Percentiles rank a stretch among this genome's conserved stretches.
Conservation (phyloP, 2,329 filamentous ascomycete genomes). For the Didymella glomerata region DNA sequence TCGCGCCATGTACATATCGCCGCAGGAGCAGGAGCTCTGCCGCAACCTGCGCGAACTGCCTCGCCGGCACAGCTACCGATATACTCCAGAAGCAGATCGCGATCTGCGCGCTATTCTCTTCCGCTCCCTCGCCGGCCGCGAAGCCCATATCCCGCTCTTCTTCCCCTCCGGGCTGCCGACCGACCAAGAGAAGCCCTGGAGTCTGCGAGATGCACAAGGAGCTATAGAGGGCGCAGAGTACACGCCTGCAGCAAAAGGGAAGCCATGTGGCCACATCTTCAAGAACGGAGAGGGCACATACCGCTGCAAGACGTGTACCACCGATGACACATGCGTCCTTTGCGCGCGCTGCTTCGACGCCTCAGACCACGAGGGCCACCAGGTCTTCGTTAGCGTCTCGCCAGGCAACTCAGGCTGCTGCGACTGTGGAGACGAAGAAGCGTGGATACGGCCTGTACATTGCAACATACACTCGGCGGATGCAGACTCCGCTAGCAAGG, state of each 20-base stretch:
- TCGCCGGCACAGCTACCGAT: slow-evolving; percentile 75
- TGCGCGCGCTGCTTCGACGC: slow-evolving; percentile 95
- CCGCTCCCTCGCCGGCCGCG: slow-evolving; percentile 80
- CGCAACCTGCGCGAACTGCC: slow-evolving; percentile 83
- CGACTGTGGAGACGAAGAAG: slow-evolving; percentile 95
- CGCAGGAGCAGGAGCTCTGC: slow-evolving; percentile 80
- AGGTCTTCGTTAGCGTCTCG: slow-evolving; percentile 87
- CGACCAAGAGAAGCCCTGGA: slow-evolving; percentile 69
- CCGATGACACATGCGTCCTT: slow-evolving; percentile 93
- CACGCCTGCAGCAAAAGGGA: slow-evolving; percentile 87
- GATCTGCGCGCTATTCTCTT: slow-evolving; percentile 84
- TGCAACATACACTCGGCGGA: slow-evolving; percentile 89
- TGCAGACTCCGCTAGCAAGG: slow-evolving; percentile 43
- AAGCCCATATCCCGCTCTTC: slow-evolving; percentile 78
- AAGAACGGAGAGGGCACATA: slow-evolving; percentile 93
- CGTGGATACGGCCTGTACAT: slow-evolving; percentile 85
- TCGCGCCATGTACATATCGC: slow-evolving; percentile 56
- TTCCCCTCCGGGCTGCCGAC: slow-evolving; percentile 77
- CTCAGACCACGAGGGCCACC: slow-evolving; percentile 92
- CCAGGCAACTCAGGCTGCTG: slow-evolving; percentile 95
- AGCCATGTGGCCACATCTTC: slow-evolving; percentile 97
- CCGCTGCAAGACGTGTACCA: slow-evolving; percentile 90
- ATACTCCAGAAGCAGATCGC: slow-evolving; percentile 72
- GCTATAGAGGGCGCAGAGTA: slow-evolving; percentile 96
- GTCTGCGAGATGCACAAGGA: slow-evolving; percentile 85